These are phyloP conservation scores for Phytopythium vexans DNA, from an alignment of 352 stramenopile species.

Conservation along the genomic window DNA sequence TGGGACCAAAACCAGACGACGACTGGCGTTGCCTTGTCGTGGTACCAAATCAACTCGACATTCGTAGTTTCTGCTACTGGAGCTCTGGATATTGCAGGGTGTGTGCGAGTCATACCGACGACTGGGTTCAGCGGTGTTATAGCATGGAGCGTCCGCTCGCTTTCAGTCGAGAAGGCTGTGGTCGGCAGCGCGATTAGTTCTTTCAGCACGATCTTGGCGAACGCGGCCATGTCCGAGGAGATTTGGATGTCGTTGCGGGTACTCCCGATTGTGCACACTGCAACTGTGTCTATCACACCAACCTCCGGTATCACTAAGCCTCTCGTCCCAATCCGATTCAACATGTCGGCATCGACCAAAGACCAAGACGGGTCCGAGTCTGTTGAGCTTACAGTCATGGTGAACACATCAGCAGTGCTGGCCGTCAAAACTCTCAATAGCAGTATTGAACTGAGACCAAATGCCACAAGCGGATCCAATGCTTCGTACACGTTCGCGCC, in stretches of 20 bases:
- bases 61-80: conserved; percentile 8
- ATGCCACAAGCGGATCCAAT: neutral
- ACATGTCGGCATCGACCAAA: conserved; percentile 19
- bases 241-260: conserved; percentile 9
- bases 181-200: conserved; percentile 11
- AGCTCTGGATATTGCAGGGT: conserved; percentile 18
- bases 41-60: no score
- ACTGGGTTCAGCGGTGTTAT: no score
- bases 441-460: conserved; percentile 9
- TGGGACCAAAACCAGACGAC: no score
- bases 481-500: no score
- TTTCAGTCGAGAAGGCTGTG: no score
- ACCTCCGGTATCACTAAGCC: conserved; percentile 25
- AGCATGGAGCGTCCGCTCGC: conserved; percentile 12
- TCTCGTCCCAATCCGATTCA: conserved; percentile 14
- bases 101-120: conserved; percentile 13
- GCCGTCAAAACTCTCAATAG: no score
- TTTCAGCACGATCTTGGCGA: no score
- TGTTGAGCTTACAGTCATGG: conserved; percentile 8
- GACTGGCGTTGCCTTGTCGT: no score
- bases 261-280: no score
- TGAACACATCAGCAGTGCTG: conserved; percentile 25
- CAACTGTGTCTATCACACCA: no score
- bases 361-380: conserved; percentile 28
- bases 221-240: neutral